Conservation (phyloP, 371 early-diverging fungal genomes). For the Sanchytrium tribonematis region DNA sequence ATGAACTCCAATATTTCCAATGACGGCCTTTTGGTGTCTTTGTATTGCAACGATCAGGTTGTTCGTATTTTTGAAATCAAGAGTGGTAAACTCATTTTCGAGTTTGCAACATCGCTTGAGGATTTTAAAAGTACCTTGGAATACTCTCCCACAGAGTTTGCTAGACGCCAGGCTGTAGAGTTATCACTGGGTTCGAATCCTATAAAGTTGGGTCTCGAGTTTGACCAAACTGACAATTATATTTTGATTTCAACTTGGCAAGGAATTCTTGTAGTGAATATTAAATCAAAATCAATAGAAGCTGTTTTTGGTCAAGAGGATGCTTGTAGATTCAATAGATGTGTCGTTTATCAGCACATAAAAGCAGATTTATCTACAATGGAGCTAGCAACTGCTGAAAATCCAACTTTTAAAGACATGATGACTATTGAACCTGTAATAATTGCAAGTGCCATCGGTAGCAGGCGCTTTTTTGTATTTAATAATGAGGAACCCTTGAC, state of each 20-base stretch:
- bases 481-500: conserved; percentile 40
- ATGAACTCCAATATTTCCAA: background rate
- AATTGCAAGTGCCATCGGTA: conserved; percentile 58
- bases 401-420: conserved; percentile 34
- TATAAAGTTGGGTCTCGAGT: conserved; percentile 10
- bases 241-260: conserved; percentile 61
- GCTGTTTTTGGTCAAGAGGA: conserved; percentile 63
- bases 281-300: conserved; percentile 48
- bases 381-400: conserved; percentile 70
- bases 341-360: conserved; percentile 56
- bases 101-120: background rate
- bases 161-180: no score
- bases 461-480: conserved; percentile 73
- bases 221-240: conserved; percentile 67
- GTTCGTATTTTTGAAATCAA: background rate
- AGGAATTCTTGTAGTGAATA: conserved; percentile 75
- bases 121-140: background rate
- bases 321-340: conserved; percentile 57
- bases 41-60: background rate
- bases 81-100: background rate
- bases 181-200: no score
- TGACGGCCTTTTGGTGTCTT: background rate
- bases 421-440: conserved; percentile 50
- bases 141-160: no score
- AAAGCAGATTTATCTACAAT: conserved; percentile 6